phyloP scores from a whole-genome alignment of 2,329 filamentous ascomycete species.

The Talaromyces verruculosus region DNA sequence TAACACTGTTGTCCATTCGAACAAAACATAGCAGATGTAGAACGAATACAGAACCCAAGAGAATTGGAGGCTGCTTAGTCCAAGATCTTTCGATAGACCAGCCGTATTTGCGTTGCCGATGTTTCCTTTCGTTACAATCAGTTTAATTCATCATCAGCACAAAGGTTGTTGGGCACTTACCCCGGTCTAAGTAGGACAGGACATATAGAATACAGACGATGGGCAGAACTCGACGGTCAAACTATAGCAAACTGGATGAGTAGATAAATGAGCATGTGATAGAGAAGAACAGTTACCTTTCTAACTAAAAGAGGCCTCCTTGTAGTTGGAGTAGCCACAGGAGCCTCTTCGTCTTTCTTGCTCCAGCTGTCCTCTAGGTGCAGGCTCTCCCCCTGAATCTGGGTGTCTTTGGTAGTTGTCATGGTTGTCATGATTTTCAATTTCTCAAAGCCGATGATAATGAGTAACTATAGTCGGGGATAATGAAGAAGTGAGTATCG shows the following conservation, averaged over 20 bases:
- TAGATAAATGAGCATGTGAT: not conserved
- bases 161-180: not conserved
- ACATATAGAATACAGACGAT: not conserved
- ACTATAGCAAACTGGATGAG: not conserved
- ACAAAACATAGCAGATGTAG: constrained; percentile 17
- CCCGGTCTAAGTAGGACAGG: not conserved
- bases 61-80: constrained; percentile 17
- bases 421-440: not conserved
- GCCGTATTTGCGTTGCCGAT: constrained; percentile 22
- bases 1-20: constrained; percentile 17
- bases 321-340: not conserved
- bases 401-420: not conserved
- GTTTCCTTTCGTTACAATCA: constrained; percentile 8
- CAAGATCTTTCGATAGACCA: constrained; percentile 15
- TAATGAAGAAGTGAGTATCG: not conserved
- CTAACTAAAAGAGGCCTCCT: not conserved
- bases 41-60: constrained; percentile 19
- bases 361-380: not conserved
- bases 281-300: not conserved
- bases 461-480: not conserved
- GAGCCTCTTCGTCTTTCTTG: not conserved
- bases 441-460: not conserved
- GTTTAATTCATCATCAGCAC: not conserved
- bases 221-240: not conserved
- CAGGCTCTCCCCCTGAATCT: not conserved